Conservation (phyloP, 768 basidiomycete genomes). For the Calocera cornea region DNA sequence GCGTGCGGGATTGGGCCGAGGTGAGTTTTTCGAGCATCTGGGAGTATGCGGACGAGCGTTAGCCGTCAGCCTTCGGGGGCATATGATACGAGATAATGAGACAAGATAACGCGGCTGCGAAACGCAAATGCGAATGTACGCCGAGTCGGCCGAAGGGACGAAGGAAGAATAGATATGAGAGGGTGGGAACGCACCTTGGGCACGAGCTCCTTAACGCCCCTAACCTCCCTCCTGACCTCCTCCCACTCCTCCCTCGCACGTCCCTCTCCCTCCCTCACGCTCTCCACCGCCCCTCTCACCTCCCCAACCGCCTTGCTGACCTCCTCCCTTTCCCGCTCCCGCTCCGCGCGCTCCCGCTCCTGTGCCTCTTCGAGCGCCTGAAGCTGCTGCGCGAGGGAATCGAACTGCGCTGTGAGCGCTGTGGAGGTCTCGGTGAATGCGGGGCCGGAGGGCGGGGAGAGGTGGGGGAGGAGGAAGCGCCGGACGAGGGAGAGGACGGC, state of each 20-base stretch:
- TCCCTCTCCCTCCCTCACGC: constrained; percentile 64
- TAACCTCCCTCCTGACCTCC: constrained; percentile 82
- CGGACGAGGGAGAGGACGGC: constrained; percentile 44
- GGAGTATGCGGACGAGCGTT: no score
- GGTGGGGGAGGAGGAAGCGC: constrained; percentile 69
- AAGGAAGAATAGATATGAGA: no score
- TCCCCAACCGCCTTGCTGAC: constrained; percentile 60
- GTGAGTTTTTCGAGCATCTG: constrained; percentile 94
- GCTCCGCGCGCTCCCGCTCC: constrained; percentile 49
- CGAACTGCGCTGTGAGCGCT: constrained; percentile 76
- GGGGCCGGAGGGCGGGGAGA: constrained; percentile 73
- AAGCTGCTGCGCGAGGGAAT: constrained; percentile 68
- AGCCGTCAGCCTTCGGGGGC: no score
- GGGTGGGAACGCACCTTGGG: constrained; percentile 55
- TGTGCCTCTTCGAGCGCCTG: constrained; percentile 72
- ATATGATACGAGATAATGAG: no score
- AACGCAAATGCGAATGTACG: no score
- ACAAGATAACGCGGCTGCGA: no score
- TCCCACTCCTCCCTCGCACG: constrained; percentile 78
- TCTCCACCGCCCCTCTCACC: constrained; percentile 55
- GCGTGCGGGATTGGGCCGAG: constrained; percentile 65
- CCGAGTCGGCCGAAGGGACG: no score
- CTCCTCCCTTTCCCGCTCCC: constrained; percentile 61
- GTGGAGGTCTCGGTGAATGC: constrained; percentile 83
- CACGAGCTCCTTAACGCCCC: constrained; percentile 77